phyloP scores from a whole-genome alignment of 306 rosid genomes.

The Chamaecrista fasciculata region DNA sequence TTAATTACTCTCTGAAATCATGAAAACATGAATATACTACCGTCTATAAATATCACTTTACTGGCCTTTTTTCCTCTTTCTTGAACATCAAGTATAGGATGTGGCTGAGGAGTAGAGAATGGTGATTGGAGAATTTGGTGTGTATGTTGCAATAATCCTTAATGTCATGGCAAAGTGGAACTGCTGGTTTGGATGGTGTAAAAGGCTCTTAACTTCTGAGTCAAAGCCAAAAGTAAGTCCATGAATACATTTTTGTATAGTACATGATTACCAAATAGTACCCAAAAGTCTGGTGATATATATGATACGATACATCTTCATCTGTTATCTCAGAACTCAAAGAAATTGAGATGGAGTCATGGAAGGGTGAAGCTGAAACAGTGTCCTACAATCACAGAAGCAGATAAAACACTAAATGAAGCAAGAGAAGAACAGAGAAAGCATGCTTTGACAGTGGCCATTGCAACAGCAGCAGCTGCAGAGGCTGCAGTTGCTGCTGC shows the following conservation, averaged over 20 bases:
- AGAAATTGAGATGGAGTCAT: slow-evolving; percentile 57
- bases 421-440: slow-evolving; percentile 72
- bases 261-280: background rate
- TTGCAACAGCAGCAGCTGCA: slow-evolving; percentile 81
- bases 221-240: slow-evolving; percentile 32
- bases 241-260: background rate
- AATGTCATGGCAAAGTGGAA: slow-evolving; percentile 55
- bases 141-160: background rate
- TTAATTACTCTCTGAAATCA: background rate
- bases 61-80: background rate
- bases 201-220: slow-evolving; percentile 33
- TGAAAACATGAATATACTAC: background rate
- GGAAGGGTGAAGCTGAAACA: slow-evolving; percentile 48
- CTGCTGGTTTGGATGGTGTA: slow-evolving; percentile 60
- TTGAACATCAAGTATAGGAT: background rate
- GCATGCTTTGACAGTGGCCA: slow-evolving; percentile 78
- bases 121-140: slow-evolving; percentile 17
- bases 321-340: slow-evolving; percentile 40
- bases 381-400: slow-evolving; percentile 46
- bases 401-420: slow-evolving; percentile 49
- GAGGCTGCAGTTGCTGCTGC: slow-evolving; percentile 92
- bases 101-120: background rate
- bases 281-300: slow-evolving; percentile 10
- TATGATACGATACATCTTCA: too few species aligned
- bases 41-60: background rate